Conservation (phyloP, 2,329 filamentous ascomycete species). For the Scedosporium dehoogii region DNA sequence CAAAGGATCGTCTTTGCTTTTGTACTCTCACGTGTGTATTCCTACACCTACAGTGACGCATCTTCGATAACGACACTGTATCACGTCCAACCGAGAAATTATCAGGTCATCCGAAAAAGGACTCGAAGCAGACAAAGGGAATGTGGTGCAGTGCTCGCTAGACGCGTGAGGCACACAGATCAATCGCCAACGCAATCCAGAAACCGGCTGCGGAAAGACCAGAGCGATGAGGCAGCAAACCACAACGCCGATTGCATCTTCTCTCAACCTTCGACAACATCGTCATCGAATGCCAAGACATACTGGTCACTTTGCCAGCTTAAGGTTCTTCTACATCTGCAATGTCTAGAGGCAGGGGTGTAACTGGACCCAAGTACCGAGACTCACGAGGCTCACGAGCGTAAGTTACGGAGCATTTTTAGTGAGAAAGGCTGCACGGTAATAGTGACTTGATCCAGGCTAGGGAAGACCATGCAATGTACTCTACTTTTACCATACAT, state of each 20-base stretch:
- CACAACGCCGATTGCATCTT: not conserved
- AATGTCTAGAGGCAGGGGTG: slow-evolving; percentile 4
- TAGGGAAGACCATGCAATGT: not conserved
- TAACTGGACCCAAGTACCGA: slow-evolving; percentile 3
- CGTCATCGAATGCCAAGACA: not conserved
- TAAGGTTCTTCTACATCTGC: slow-evolving; percentile 3
- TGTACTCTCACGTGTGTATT: slow-evolving; percentile 2
- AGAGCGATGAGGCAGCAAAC: not conserved
- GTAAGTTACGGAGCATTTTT: not conserved
- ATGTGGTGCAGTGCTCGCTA: not conserved
- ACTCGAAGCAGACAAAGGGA: not conserved
- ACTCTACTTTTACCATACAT: slow-evolving; percentile 1
- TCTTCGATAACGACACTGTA: not conserved
- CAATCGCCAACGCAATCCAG: not conserved
- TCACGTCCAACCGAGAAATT: not conserved
- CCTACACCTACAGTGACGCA: not conserved
- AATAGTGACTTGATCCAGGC: not conserved
- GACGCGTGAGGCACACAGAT: not conserved
- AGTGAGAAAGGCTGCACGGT: not conserved
- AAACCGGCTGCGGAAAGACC: not conserved
- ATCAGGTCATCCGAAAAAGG: not conserved
- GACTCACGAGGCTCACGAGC: slow-evolving; percentile 4
- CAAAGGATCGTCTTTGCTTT: not conserved
- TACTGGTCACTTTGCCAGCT: not conserved
- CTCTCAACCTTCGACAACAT: not conserved